Conservation (phyloP, 2,329 filamentous ascomycete genomes). For the Waltergamsia citrina region DNA sequence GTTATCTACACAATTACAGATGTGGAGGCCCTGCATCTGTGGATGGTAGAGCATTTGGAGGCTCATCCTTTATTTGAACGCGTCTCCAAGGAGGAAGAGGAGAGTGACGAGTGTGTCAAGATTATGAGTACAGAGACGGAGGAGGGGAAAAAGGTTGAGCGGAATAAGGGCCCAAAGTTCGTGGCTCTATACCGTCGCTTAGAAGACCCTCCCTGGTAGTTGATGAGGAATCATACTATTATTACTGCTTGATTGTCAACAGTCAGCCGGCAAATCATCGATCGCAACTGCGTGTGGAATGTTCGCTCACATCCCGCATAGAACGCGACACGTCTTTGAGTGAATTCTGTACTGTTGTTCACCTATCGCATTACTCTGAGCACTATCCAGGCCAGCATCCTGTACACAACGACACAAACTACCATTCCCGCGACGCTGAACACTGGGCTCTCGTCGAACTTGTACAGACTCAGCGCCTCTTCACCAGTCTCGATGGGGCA, state of each 20-base stretch:
- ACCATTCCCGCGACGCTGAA: slow-evolving; percentile 55
- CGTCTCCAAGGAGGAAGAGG: slow-evolving; percentile 56
- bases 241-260: background rate
- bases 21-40: slow-evolving; percentile 84
- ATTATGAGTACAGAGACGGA: slow-evolving; percentile 78
- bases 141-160: slow-evolving; percentile 91
- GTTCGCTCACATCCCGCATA: background rate
- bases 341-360: too few species aligned
- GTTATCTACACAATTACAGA: slow-evolving; percentile 95
- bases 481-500: slow-evolving; percentile 59
- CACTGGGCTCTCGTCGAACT: slow-evolving; percentile 50
- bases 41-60: slow-evolving; percentile 86
- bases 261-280: too few species aligned
- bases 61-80: slow-evolving; percentile 72
- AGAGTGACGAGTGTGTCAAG: slow-evolving; percentile 59
- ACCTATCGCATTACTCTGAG: too few species aligned
- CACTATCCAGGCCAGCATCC: too few species aligned
- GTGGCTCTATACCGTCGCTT: slow-evolving; percentile 78
- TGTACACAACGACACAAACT: too few species aligned
- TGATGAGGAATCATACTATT: background rate
- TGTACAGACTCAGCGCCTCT: slow-evolving; percentile 59
- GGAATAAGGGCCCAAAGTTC: slow-evolving; percentile 85
- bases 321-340: too few species aligned
- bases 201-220: slow-evolving; percentile 69
- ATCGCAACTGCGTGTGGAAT: background rate